phyloP scores from a whole-genome alignment of 2,329 filamentous ascomycete species.

The Metarhizium rileyi region DNA sequence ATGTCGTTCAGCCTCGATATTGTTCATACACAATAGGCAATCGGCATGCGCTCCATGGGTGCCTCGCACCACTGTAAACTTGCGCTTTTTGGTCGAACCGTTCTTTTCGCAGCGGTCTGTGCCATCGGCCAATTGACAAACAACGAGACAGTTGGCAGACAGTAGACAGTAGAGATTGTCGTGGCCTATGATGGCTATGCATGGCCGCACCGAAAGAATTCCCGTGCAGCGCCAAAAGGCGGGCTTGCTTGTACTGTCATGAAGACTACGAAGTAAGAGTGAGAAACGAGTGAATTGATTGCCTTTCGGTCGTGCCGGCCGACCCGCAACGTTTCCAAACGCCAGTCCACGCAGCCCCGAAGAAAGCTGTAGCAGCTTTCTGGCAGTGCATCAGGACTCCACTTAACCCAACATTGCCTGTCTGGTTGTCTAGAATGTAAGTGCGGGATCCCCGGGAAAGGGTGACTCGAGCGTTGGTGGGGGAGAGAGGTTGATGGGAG shows the following conservation, averaged over 20 bases:
- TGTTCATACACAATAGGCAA: background rate
- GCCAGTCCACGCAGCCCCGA: background rate
- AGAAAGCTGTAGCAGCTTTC: background rate
- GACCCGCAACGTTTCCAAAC: background rate
- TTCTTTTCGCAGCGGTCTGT: conserved; percentile 1
- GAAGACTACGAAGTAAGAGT: background rate
- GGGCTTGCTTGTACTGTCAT: background rate
- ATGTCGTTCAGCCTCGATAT: background rate
- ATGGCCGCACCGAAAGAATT: background rate
- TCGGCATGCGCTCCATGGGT: background rate
- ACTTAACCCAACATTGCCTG: too few species aligned
- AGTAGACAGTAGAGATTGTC: background rate
- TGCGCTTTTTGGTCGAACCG: background rate
- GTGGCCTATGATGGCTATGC: background rate
- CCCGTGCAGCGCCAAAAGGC: background rate
- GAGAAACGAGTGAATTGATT: background rate
- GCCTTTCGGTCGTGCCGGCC: background rate
- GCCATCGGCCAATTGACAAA: background rate
- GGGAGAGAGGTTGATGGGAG: too few species aligned
- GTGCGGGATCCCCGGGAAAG: background rate
- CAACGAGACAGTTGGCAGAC: background rate
- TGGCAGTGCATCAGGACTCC: background rate
- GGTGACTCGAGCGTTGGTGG: background rate
- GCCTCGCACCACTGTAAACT: background rate
- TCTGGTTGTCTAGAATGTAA: too few species aligned